These are phyloP conservation scores for Thymus quinquecostatus DNA, from an alignment of 257 asterid species.

Conservation along the genomic window DNA sequence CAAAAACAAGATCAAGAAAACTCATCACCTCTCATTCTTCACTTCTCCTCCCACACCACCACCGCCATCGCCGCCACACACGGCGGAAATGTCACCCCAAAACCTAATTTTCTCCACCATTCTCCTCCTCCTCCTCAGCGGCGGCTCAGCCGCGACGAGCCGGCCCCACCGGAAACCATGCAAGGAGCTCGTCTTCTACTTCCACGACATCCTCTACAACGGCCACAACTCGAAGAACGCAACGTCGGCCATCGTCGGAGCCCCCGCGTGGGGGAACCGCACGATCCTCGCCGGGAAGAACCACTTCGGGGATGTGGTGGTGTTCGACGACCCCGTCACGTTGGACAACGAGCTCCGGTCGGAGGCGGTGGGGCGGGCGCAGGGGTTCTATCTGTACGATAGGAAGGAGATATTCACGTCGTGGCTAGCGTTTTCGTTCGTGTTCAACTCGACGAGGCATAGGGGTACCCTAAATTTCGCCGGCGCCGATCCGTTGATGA, in stretches of 20 bases:
- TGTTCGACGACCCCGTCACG: slow-evolving; percentile 83
- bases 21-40: not conserved
- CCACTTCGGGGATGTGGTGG: slow-evolving; percentile 64
- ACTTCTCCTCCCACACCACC: not conserved
- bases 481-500: slow-evolving; percentile 78
- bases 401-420: slow-evolving; percentile 50
- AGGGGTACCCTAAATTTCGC: slow-evolving; percentile 67
- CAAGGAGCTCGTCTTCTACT: slow-evolving; percentile 54
- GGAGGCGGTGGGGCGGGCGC: slow-evolving; percentile 74
- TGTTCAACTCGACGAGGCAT: slow-evolving; percentile 61
- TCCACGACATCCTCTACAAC: slow-evolving; percentile 77
- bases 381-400: slow-evolving; percentile 70
- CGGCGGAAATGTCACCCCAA: slow-evolving; percentile 33
- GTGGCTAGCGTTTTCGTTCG: slow-evolving; percentile 75
- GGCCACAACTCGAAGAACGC: slow-evolving; percentile 70
- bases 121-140: slow-evolving; percentile 24
- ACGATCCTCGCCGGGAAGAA: slow-evolving; percentile 46
- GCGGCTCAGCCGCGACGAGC: slow-evolving; percentile 21
- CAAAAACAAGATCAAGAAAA: not conserved
- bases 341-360: slow-evolving; percentile 68
- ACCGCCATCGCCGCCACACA: not conserved
- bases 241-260: slow-evolving; percentile 65
- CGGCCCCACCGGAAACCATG: slow-evolving; percentile 45
- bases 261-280: slow-evolving; percentile 70
- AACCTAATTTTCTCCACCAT: slow-evolving; percentile 17